Conservation (phyloP, 2,329 filamentous ascomycete genomes). For the Aspergillus pseudoviridinutans region DNA sequence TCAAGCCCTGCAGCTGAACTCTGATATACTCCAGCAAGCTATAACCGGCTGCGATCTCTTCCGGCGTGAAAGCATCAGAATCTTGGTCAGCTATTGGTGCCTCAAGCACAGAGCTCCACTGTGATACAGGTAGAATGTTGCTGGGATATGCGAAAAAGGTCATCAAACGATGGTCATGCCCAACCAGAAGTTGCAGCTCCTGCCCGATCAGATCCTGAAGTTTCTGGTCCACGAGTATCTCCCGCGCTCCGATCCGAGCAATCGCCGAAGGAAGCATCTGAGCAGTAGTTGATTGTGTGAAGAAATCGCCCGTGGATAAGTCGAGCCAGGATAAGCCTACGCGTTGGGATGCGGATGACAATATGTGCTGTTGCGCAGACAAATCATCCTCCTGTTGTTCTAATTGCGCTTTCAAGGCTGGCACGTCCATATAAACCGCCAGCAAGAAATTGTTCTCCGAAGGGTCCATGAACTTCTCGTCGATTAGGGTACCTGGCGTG, state of each 20-base stretch:
- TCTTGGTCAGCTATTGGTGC: constrained; percentile 57
- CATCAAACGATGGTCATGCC: constrained; percentile 70
- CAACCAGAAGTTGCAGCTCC: constrained; percentile 63
- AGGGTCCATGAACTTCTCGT: constrained; percentile 95
- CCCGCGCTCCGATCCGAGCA: constrained; percentile 75
- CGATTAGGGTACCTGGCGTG: constrained; percentile 91
- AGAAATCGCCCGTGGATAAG: constrained; percentile 90
- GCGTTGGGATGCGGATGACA: constrained; percentile 35
- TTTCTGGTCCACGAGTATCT: constrained; percentile 72
- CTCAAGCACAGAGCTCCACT: constrained; percentile 77
- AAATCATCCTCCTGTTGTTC: constrained; percentile 18
- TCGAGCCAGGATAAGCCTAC: constrained; percentile 92
- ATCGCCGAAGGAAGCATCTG: constrained; percentile 72
- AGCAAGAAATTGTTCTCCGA: constrained; percentile 91
- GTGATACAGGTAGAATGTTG: constrained; percentile 49
- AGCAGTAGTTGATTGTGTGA: constrained; percentile 71
- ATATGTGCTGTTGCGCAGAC: constrained; percentile 24
- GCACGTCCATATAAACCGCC: constrained; percentile 61
- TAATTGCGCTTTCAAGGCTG: constrained; percentile 15
- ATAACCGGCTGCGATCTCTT: constrained; percentile 73
- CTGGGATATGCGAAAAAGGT: constrained; percentile 60
- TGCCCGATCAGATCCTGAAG: constrained; percentile 57
- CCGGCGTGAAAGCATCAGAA: constrained; percentile 55
- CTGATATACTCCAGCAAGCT: constrained; percentile 81
- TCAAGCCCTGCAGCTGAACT: constrained; percentile 69